phyloP scores from a whole-genome alignment of 192 early-diverging fungal genomes.

The Gonapodya prolifera region DNA sequence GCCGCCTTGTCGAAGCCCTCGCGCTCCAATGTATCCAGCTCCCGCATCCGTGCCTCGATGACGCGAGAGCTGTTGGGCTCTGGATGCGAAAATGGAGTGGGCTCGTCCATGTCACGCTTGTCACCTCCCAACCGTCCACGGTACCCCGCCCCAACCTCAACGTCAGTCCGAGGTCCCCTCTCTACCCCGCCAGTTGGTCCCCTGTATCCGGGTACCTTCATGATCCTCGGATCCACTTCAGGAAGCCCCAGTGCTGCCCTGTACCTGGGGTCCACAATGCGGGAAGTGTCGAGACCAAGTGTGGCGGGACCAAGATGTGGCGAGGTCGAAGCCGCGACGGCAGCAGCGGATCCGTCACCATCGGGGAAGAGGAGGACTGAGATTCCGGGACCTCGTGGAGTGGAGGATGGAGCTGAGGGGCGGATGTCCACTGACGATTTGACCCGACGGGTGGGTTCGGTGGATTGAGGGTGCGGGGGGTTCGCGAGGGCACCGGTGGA shows the following conservation, averaged over 20 bases:
- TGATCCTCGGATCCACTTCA: not conserved
- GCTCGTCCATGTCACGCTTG: too few species aligned
- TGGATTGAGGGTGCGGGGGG: not conserved
- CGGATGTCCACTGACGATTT: not conserved
- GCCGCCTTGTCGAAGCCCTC: not conserved
- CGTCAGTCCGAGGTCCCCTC: too few species aligned
- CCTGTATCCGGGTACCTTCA: not conserved
- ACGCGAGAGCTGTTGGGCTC: not conserved
- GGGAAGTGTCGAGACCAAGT: not conserved
- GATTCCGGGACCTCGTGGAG: not conserved
- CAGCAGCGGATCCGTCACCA: not conserved
- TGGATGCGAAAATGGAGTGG: not conserved
- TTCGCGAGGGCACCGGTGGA: not conserved
- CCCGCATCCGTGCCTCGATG: not conserved
- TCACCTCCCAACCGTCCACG: too few species aligned
- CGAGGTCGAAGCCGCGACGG: not conserved
- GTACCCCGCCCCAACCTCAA: too few species aligned
- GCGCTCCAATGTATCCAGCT: not conserved
- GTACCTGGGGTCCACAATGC: not conserved
- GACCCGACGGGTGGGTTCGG: not conserved
- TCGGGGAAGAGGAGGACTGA: not conserved
- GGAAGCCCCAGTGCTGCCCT: not conserved
- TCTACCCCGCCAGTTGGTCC: too few species aligned
- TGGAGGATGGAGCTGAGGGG: not conserved
- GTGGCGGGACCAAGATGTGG: not conserved